Conservation (phyloP, 495 filamentous ascomycete species). For the Parathielavia hyrcaniae region DNA sequence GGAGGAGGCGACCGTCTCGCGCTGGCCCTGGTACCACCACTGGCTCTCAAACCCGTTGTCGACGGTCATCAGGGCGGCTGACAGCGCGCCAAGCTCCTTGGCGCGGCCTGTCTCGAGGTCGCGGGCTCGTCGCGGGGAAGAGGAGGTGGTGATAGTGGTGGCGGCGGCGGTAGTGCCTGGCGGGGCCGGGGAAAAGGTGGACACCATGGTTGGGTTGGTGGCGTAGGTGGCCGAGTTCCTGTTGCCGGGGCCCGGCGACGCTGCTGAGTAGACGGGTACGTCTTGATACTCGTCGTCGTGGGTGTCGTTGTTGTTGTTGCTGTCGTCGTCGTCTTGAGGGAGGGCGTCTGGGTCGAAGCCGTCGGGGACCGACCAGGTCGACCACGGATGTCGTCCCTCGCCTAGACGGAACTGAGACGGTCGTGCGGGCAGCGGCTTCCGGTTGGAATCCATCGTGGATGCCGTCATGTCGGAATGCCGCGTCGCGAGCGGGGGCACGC, state of each 20-base stretch:
- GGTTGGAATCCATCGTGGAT: constrained; percentile 14
- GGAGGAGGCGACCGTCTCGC: constrained; percentile 19
- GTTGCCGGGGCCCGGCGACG: not conserved
- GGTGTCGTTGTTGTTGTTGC: not conserved
- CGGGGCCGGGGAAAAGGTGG: constrained; percentile 27
- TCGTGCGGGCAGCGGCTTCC: constrained; percentile 37
- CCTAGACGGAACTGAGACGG: constrained; percentile 42
- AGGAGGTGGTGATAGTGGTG: constrained; percentile 12
- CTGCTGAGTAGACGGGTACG: not conserved
- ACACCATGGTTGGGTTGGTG: constrained; percentile 26
- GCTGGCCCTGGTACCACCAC: constrained; percentile 44
- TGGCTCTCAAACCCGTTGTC: constrained; percentile 50
- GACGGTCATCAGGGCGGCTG: constrained; percentile 51
- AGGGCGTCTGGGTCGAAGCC: constrained; percentile 23
- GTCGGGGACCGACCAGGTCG: constrained; percentile 33
- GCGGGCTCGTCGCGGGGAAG: not conserved
- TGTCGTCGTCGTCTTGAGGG: constrained; percentile 19
- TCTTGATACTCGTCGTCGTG: not conserved
- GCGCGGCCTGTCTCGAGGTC: constrained; percentile 21
- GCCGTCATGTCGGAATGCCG: not conserved
- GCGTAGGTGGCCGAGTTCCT: constrained; percentile 15
- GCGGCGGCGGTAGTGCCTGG: no score
- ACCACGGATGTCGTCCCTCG: constrained; percentile 44
- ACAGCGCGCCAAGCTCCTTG: constrained; percentile 44
- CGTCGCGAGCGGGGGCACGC: constrained; percentile 7